phyloP scores from a whole-genome alignment of 2,329 filamentous ascomycete species.

The Verticillium nubilum region DNA sequence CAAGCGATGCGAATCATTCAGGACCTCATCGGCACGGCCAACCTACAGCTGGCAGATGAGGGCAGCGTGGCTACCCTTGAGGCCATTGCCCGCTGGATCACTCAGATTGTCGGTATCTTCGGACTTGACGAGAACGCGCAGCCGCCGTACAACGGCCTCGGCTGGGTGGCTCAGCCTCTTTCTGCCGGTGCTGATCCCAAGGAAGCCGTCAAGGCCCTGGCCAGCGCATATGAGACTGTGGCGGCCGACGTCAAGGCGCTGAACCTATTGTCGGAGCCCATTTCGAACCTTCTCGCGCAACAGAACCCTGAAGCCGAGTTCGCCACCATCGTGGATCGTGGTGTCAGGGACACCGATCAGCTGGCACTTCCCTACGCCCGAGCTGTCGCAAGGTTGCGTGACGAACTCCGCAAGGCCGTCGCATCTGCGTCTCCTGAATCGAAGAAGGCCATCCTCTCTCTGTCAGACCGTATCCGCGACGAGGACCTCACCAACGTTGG shows the following conservation, averaged over 20 bases:
- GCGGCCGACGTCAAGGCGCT: slow-evolving; percentile 39
- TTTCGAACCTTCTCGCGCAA: slow-evolving; percentile 35
- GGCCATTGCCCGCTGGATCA: slow-evolving; percentile 69
- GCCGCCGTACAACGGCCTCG: slow-evolving; percentile 49
- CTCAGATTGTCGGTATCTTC: slow-evolving; percentile 76
- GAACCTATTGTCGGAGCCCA: slow-evolving; percentile 40
- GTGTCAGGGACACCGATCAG: slow-evolving; percentile 45
- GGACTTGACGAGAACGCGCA: slow-evolving; percentile 65
- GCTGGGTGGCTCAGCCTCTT: slow-evolving; percentile 41
- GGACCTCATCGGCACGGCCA: slow-evolving; percentile 72
- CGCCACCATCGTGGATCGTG: slow-evolving; percentile 33
- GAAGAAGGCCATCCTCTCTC: slow-evolving; percentile 66
- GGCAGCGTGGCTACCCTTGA: slow-evolving; percentile 43
- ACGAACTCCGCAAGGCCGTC: slow-evolving; percentile 55
- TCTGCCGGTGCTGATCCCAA: slow-evolving; percentile 22
- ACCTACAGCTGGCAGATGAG: slow-evolving; percentile 48
- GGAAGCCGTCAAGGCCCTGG: slow-evolving; percentile 31
- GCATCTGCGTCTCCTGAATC: slow-evolving; percentile 39
- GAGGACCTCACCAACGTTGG: slow-evolving; percentile 74
- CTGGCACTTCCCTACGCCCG: slow-evolving; percentile 51
- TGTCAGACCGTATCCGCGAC: slow-evolving; percentile 80
- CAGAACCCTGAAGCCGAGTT: slow-evolving; percentile 42
- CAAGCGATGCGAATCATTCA: slow-evolving; percentile 72
- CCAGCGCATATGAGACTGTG: slow-evolving; percentile 37
- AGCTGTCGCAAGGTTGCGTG: slow-evolving; percentile 50